Conservation (phyloP, 768 basidiomycete species). For the Trametes villosa region DNA sequence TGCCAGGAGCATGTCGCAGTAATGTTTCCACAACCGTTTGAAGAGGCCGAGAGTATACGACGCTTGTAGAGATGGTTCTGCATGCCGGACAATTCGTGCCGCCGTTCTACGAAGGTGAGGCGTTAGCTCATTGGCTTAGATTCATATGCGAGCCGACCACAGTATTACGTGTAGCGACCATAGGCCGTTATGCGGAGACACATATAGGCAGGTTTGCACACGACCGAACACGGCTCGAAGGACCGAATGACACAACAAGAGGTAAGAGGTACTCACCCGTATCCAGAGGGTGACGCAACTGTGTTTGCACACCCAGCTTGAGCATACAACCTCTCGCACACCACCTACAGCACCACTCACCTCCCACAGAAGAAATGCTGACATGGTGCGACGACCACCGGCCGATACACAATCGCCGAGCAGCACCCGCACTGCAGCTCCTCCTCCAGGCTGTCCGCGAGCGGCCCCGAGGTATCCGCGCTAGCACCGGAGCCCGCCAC, state of each 20-base stretch:
- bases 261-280: conserved; percentile 67
- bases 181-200: too few species aligned
- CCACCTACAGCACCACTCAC: conserved; percentile 41
- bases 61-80: conserved; percentile 67
- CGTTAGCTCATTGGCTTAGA: not conserved
- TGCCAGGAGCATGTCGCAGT: conserved; percentile 70
- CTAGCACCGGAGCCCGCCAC: not conserved
- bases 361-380: conserved; percentile 93
- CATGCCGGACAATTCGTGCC: conserved; percentile 86
- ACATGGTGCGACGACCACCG: conserved; percentile 82
- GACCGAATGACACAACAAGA: too few species aligned
- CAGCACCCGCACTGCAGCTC: conserved; percentile 89
- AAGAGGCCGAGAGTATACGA: conserved; percentile 72
- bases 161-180: not conserved
- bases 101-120: conserved; percentile 61
- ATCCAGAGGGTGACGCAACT: conserved; percentile 88
- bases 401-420: conserved; percentile 78
- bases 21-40: conserved; percentile 75
- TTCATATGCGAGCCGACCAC: not conserved
- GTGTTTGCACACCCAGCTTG: not conserved
- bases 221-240: conserved; percentile 17
- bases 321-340: not conserved
- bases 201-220: too few species aligned
- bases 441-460: conserved; percentile 67
- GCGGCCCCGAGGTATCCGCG: conserved; percentile 31